Conservation (phyloP, 139 green algal genomes). For the Picochlorum sp. region DNA sequence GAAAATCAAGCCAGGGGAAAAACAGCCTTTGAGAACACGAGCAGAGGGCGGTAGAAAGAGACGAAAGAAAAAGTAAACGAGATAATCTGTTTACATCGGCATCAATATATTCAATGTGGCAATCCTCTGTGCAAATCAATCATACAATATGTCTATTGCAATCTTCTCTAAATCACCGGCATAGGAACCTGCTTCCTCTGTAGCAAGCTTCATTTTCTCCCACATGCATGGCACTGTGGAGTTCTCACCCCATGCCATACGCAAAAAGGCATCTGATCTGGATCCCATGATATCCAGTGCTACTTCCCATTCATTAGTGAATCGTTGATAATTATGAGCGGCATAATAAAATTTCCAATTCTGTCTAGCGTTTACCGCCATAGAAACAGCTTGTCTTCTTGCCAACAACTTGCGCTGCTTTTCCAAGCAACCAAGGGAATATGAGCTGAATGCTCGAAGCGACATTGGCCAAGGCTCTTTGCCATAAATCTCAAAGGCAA, state of each 20-base stretch:
- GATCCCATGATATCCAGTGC: conserved; percentile 12
- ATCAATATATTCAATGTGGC: too few species aligned
- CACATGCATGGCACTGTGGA: neutral
- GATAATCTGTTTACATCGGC: too few species aligned
- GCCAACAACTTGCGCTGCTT: conserved; percentile 1
- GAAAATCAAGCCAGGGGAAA: neutral
- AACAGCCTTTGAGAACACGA: conserved; percentile 30
- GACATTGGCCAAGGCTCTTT: conserved; percentile 31
- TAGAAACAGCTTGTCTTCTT: conserved; percentile 25
- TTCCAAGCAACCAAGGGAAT: conserved; percentile 31
- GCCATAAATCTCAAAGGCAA: conserved; percentile 31
- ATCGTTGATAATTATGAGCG: conserved; percentile 35
- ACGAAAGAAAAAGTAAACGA: conserved; percentile 11
- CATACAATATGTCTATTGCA: neutral
- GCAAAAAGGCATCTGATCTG: conserved; percentile 6
- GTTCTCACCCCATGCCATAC: neutral
- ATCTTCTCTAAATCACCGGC: neutral
- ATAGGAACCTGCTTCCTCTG: too few species aligned
- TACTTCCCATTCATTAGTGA: conserved; percentile 22
- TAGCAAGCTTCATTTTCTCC: neutral
- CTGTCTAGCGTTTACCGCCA: conserved; percentile 18
- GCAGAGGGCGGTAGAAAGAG: conserved; percentile 51
- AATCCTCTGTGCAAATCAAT: neutral
- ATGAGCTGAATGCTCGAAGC: conserved; percentile 42
- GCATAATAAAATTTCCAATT: conserved; percentile 33